phyloP scores from a whole-genome alignment of 495 filamentous ascomycete species.

The Neurospora hispaniola region DNA sequence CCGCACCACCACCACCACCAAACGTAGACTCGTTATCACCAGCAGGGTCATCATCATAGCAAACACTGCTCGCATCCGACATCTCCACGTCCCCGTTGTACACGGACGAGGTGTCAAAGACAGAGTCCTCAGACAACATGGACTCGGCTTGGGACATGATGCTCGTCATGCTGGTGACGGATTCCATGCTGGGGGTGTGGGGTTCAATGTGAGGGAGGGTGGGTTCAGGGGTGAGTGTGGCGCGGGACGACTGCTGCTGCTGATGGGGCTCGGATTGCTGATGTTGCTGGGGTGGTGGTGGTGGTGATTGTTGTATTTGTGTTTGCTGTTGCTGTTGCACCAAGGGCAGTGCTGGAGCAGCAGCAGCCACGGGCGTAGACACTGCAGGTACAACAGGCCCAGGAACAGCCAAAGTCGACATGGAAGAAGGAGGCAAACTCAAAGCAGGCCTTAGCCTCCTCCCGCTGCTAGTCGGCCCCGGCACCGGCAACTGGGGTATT shows the following conservation, averaged over 20 bases:
- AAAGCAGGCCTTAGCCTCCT: background rate
- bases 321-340: background rate
- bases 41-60: conserved; percentile 7
- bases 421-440: background rate
- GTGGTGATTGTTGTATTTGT: background rate
- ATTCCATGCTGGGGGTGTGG: conserved; percentile 10
- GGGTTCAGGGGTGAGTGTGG: conserved; percentile 10
- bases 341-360: background rate
- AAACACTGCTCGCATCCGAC: conserved; percentile 28
- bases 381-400: background rate
- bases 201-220: conserved; percentile 4
- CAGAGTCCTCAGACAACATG: background rate
- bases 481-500: conserved; percentile 1
- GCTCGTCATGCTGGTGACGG: conserved; percentile 2
- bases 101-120: background rate
- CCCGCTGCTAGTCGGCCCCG: conserved; percentile 4
- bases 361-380: background rate
- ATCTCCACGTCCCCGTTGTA: conserved; percentile 30
- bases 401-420: background rate
- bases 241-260: background rate
- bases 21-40: conserved; percentile 15
- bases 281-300: background rate
- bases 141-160: background rate
- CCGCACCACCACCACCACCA: background rate
- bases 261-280: background rate